Evolutionary conservation across 2,329 filamentous ascomycete genomes (phyloP).

Genomic region (Sporothrix curviconia): DNA sequence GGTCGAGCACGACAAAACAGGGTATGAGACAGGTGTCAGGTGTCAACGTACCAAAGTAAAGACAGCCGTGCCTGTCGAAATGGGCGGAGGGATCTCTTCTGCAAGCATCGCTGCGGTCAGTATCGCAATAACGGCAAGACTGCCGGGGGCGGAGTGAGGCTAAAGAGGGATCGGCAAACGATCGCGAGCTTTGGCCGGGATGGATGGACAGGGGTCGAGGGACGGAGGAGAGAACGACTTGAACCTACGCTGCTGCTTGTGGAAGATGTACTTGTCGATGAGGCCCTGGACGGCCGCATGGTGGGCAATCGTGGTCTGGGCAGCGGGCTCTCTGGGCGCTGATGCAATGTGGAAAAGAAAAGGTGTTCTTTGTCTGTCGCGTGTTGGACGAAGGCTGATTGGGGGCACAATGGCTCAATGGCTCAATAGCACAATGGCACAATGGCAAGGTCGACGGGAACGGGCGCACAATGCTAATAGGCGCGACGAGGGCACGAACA

Average conservation of each 20-base stretch:
- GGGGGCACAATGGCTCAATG: no score
- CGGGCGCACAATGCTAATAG: background rate
- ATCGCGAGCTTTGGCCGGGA: background rate
- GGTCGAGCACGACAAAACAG: no score
- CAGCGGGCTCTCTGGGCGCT: background rate
- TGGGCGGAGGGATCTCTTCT: constrained; percentile 30
- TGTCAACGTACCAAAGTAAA: constrained; percentile 30
- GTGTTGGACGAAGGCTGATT: no score
- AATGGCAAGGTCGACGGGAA: background rate
- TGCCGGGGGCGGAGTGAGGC: background rate
- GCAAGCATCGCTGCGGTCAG: constrained; percentile 1
- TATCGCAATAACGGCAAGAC: background rate
- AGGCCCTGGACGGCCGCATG: constrained; percentile 21
- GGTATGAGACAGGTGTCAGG: no score
- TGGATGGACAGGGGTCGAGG: background rate
- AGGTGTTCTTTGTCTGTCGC: background rate
- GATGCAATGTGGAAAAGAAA: background rate
- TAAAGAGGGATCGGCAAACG: background rate
- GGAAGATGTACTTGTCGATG: constrained; percentile 22
- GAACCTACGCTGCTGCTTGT: constrained; percentile 18
- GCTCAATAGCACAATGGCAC: constrained; percentile 7
- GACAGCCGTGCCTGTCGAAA: constrained; percentile 33
- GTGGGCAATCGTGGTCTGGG: background rate
- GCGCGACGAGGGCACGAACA: background rate
- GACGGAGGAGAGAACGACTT: background rate